Base-by-base conservation (phyloP, 2,329 filamentous ascomycete species). In the Penicillium palitans region DNA sequence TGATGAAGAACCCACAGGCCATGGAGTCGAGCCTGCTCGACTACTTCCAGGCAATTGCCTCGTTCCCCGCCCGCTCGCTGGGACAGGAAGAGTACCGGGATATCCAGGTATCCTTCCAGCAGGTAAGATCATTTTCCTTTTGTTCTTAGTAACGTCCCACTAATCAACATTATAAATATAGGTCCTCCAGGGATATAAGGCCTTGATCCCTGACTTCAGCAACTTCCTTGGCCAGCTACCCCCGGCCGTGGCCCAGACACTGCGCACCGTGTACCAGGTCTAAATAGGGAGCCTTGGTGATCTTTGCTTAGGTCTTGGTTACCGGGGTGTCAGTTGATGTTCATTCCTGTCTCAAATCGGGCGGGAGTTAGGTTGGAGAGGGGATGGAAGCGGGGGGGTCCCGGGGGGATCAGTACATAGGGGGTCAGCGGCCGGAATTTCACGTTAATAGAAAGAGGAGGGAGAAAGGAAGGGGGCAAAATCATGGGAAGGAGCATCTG, bases 21-120 rank as follows among this genome's bases (percentile, higher is more conserved):
- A 93, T 99, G 86, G 95, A 98, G 77, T 88, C 88, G 66, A 90
- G 87, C 58, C 81, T 99, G 41, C 81, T 89, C 37, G 85, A 89
- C 57, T 96, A 95, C 77, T 96, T 99, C 74, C 84, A 82, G 52
- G 84, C 90, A 57, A 96, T 98, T 78, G 90, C 93, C 17, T 82
- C 84, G 60, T 96, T 83, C 59, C 80, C 82, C 17, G 75, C 73
- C 57, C 79, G 92, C 73, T 85, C 85, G 58, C 75, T 80, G 33
- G 84, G 88, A 63, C 83, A 85, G 62, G 87, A 87, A 70, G 82
- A 85, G 64, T 76, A 75, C 61, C 69, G 67, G 58, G 86, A 88
- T 59, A 80, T 91, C 53, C 84, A 89, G 57, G 83, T 86, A 54
- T 85, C 87, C 40, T 96, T 96, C 75, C 87, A 90, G 71, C 86